Conservation (phyloP, 495 filamentous ascomycete genomes). For the Apiosordaria backusii region DNA sequence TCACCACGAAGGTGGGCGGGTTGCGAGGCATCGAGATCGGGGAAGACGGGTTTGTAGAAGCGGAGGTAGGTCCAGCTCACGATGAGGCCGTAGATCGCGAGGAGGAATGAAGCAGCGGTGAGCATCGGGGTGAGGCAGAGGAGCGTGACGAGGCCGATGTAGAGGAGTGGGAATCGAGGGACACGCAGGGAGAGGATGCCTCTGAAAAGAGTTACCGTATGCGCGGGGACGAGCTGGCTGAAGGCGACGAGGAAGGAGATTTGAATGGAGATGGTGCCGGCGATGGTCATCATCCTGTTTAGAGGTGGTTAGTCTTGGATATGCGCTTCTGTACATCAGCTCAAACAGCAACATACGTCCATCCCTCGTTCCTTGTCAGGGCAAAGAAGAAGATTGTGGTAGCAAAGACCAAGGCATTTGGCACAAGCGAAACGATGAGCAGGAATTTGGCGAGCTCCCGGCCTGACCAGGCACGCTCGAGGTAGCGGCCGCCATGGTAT, state of each 20-base stretch:
- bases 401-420: constrained; percentile 71
- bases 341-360: constrained; percentile 57
- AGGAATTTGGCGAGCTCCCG: constrained; percentile 90
- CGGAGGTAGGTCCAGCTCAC: constrained; percentile 94
- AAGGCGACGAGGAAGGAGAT: constrained; percentile 95
- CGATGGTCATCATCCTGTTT: constrained; percentile 68
- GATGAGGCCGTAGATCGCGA: constrained; percentile 78
- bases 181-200: constrained; percentile 87
- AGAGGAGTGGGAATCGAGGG: constrained; percentile 83
- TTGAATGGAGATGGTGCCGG: constrained; percentile 83
- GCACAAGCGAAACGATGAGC: constrained; percentile 68
- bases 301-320: not conserved
- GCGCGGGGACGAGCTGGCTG: constrained; percentile 95
- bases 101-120: constrained; percentile 76
- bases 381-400: constrained; percentile 70
- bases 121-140: constrained; percentile 76
- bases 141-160: constrained; percentile 69
- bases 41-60: constrained; percentile 76
- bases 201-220: constrained; percentile 92
- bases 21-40: constrained; percentile 62
- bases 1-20: constrained; percentile 68
- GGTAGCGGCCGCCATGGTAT: constrained; percentile 90
- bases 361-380: constrained; percentile 60
- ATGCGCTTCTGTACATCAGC: not conserved
- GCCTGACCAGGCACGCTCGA: constrained; percentile 95